A percentile compares a stretch with the other conserved stretches of the same genome.
These are phyloP conservation scores for Camellia oleifera DNA, from an alignment of 179 eudicot genomes.

Conservation along the genomic window DNA sequence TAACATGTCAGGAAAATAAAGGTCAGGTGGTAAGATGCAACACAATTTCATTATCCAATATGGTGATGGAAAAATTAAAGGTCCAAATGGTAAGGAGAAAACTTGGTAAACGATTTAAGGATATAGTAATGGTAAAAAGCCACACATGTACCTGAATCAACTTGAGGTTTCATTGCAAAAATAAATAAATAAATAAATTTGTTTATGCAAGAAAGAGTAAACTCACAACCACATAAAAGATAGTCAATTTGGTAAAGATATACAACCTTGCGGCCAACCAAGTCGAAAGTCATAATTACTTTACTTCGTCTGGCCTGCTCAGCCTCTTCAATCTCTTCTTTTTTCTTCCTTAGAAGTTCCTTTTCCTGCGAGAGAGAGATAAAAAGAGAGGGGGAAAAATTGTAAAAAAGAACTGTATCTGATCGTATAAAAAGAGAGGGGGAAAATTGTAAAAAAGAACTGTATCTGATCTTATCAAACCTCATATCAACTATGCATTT, in stretches of 20 bases:
- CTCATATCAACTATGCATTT: not conserved
- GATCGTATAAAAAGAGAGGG: not conserved
- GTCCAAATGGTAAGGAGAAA: not conserved
- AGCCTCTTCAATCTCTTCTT: conserved; percentile 80
- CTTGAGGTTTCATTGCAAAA: not conserved
- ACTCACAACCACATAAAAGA: not conserved
- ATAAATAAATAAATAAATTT: not conserved
- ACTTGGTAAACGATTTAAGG: not conserved
- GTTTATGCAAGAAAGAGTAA: not conserved
- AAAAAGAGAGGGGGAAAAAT: not conserved
- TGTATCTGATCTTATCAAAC: not conserved
- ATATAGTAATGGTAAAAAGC: not conserved
- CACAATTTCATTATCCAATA: not conserved
- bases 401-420: not conserved
- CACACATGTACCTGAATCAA: not conserved
- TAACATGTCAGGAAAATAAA: not conserved
- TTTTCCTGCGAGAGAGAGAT: conserved; percentile 54
- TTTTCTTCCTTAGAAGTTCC: conserved; percentile 80
- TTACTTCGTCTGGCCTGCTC: conserved; percentile 71
- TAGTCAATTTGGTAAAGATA: not conserved
- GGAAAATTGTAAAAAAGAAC: not conserved
- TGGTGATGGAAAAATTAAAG: not conserved
- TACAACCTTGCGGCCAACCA: conserved; percentile 93
- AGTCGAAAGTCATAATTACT: conserved; percentile 90
- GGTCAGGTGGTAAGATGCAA: not conserved